Evolutionary conservation across 176 grass and related monocot genomes (phyloP).

Genomic region (Poa pratensis): DNA sequence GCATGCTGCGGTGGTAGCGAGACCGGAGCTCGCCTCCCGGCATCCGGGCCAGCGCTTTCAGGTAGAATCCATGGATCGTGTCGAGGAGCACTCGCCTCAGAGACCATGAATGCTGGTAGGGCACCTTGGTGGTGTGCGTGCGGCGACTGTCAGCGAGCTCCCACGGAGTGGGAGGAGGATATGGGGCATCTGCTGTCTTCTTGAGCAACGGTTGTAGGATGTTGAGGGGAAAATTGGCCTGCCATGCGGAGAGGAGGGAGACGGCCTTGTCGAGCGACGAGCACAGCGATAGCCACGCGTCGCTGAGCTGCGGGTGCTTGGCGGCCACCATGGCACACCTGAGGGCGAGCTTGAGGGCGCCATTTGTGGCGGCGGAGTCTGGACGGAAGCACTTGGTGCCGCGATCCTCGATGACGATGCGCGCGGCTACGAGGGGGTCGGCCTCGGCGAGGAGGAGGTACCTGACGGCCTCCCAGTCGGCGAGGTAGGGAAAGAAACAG

Average conservation of each 20-base stretch:
- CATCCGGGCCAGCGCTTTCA: neutral
- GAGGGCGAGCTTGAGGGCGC: neutral
- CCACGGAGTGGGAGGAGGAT: neutral
- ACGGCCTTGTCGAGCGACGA: neutral
- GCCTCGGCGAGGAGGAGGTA: neutral
- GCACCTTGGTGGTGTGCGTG: neutral
- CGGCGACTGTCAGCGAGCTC: neutral
- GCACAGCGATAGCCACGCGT: neutral
- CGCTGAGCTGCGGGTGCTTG: neutral
- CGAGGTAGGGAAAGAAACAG: conserved; percentile 4
- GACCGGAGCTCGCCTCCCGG: no score
- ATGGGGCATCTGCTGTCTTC: neutral
- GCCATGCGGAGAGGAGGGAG: neutral
- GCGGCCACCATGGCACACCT: neutral
- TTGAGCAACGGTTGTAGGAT: neutral
- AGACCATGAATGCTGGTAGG: neutral
- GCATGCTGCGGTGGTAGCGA: no score
- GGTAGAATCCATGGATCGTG: conserved; percentile 7
- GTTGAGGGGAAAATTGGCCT: neutral
- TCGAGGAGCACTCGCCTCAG: neutral
- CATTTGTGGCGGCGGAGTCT: neutral
- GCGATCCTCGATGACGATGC: neutral
- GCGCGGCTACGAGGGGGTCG: neutral
- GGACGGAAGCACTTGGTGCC: neutral
- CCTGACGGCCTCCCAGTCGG: conserved; percentile 8